Evolutionary conservation across 371 early-diverging fungal genomes (phyloP).

Genomic region (Zopfochytrium polystomum): DNA sequence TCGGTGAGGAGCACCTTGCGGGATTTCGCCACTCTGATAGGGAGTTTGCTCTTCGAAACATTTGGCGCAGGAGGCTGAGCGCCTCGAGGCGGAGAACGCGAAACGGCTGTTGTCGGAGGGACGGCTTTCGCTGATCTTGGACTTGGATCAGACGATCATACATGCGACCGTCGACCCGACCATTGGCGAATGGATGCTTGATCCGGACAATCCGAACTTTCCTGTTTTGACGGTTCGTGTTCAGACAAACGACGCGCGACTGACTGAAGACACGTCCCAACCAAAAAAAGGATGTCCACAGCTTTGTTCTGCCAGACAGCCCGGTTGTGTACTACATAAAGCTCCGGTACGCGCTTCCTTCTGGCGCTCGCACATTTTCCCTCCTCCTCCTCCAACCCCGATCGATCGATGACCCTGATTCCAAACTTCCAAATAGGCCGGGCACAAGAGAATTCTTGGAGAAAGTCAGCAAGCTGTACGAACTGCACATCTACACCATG

Average conservation of each 20-base stretch:
- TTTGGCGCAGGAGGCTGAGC: slow-evolving; percentile 67
- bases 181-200: slow-evolving; percentile 74
- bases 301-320: slow-evolving; percentile 71
- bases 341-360: slow-evolving; percentile 49
- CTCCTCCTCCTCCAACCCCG: not conserved
- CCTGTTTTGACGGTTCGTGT: slow-evolving; percentile 44
- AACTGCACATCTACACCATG: slow-evolving; percentile 99
- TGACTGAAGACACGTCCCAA: not conserved
- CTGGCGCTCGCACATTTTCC: not conserved
- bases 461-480: slow-evolving; percentile 66
- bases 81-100: slow-evolving; percentile 70
- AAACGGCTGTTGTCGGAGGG: slow-evolving; percentile 60
- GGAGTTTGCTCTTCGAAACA: too few species aligned
- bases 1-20: slow-evolving; percentile 14
- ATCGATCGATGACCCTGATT: not conserved
- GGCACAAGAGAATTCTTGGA: slow-evolving; percentile 77
- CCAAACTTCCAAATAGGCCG: slow-evolving; percentile 54
- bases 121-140: slow-evolving; percentile 92
- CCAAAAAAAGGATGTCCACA: slow-evolving; percentile 64
- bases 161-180: slow-evolving; percentile 88
- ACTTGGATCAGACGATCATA: slow-evolving; percentile 98
- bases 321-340: slow-evolving; percentile 78
- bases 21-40: not conserved
- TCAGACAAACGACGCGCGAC: not conserved
- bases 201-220: slow-evolving; percentile 65